Conservation (phyloP, 441 rosid species). For the Corymbia calophylla region DNA sequence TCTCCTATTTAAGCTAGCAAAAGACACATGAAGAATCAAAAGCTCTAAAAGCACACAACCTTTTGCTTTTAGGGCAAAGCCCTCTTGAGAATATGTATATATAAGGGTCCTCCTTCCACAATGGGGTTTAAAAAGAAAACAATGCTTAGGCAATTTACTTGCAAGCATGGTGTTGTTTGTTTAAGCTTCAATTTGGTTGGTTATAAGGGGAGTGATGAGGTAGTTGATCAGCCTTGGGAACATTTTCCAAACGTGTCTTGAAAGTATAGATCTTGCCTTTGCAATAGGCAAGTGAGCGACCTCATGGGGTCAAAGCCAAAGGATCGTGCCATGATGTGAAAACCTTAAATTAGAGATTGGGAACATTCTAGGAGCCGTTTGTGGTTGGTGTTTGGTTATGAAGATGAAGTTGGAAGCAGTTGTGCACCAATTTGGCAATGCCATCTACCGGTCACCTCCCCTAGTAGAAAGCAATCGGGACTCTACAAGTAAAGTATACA, state of each 20-base stretch:
- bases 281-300: not conserved
- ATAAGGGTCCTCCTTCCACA: not conserved
- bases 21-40: not conserved
- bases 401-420: not conserved
- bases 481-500: not conserved
- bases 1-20: not conserved
- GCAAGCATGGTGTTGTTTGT: not conserved
- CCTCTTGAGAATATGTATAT: not conserved
- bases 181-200: not conserved
- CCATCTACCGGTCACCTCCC: not conserved
- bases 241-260: constrained; percentile 13
- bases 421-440: not conserved
- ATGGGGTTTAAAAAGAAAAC: not conserved
- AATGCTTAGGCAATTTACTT: not conserved
- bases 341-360: not conserved
- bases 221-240: constrained; percentile 30
- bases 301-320: constrained; percentile 3
- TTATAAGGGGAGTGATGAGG: constrained; percentile 11
- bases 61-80: not conserved
- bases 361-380: not conserved
- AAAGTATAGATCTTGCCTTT: constrained; percentile 13
- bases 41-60: not conserved
- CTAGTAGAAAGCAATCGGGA: not conserved
- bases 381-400: not conserved
- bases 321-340: not conserved